Evolutionary conservation across 2,329 filamentous ascomycete species (phyloP).

Genomic region (Periconia sp.): DNA sequence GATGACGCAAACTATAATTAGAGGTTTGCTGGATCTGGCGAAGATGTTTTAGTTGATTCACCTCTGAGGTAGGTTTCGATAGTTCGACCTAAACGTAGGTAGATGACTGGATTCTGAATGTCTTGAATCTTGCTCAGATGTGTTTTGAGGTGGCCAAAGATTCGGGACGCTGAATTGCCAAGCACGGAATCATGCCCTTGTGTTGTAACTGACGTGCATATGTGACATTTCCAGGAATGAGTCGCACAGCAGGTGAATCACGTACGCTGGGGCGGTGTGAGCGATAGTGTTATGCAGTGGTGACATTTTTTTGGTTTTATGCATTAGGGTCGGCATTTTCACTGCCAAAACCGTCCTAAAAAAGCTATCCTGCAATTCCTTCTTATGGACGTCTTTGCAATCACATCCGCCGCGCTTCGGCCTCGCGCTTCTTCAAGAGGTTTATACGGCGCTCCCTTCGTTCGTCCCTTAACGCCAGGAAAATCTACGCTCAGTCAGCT

Average conservation of each 20-base stretch:
- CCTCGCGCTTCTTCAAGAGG: slow-evolving; percentile 35
- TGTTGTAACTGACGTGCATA: neutral
- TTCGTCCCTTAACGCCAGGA: slow-evolving; percentile 41
- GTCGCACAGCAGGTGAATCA: neutral
- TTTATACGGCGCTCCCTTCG: slow-evolving; percentile 30
- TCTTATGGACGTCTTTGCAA: neutral
- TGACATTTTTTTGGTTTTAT: too few relatives aligned
- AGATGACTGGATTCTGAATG: too few relatives aligned
- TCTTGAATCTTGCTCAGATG: too few relatives aligned
- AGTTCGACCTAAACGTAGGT: too few relatives aligned
- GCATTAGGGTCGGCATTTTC: too few relatives aligned
- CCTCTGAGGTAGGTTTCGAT: neutral
- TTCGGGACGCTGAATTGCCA: too few relatives aligned
- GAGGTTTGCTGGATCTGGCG: neutral
- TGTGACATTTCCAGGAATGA: neutral
- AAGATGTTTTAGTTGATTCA: neutral
- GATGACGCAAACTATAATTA: neutral
- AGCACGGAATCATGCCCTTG: neutral
- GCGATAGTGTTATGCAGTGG: too few relatives aligned
- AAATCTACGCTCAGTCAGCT: slow-evolving; percentile 25
- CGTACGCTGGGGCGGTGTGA: neutral
- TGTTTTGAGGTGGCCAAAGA: too few relatives aligned
- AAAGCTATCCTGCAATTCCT: neutral
- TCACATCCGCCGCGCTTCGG: slow-evolving; percentile 28
- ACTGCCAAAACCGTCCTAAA: too few relatives aligned